Base-by-base conservation (phyloP, 2,329 filamentous ascomycete species). In the Sporothrix luriei region DNA sequence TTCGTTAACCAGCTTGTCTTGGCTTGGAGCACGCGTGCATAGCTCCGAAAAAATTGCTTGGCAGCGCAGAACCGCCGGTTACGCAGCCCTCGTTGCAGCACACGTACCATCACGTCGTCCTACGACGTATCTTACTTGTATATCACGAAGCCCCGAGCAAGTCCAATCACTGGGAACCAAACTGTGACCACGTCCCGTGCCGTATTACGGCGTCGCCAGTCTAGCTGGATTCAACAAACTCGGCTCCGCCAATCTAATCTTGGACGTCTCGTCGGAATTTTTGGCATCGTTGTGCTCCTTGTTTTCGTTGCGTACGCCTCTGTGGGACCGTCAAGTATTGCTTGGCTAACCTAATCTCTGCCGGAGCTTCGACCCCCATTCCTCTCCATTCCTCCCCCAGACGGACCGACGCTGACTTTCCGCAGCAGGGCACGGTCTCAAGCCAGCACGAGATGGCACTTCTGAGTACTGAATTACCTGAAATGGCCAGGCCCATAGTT, bases 191-290 rank as follows among this genome's bases (percentile, higher is more conserved):
- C 59, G 59, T 49, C 24, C 40, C 43, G 21, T 14, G 61, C 43
- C 61, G 21, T 16, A 3, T 43, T n/a, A 46, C 55, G n/a, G 57
- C 7, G 57, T 61, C 57, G 21, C 16, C 19, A 26, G 19, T 14
- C 59, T 62, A 48, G 43, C 61, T 43, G 24, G 43, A 64, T 64
- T 64, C 24, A 24, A 49, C 26, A 48, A 24, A 49, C 61, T 48
- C 61, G 61, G 61, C 43, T 64, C 61, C 61, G 61, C 43, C 61
- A 33, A 43, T 49, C 61, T 43, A 64, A 49, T 64, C 43, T 49
- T 43, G 19, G 24, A 16, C 43, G 24, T 33, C 33, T 49, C 38
- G 6, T 33, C n/a, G n/a, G n/a, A n/a, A n/a, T 49, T 64, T 21
- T 16, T 38, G 29, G 43, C 48, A 40, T 14, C 14, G 6, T 19